phyloP scores from a whole-genome alignment of 2,329 filamentous ascomycete species.

The Beauveria caledonica region DNA sequence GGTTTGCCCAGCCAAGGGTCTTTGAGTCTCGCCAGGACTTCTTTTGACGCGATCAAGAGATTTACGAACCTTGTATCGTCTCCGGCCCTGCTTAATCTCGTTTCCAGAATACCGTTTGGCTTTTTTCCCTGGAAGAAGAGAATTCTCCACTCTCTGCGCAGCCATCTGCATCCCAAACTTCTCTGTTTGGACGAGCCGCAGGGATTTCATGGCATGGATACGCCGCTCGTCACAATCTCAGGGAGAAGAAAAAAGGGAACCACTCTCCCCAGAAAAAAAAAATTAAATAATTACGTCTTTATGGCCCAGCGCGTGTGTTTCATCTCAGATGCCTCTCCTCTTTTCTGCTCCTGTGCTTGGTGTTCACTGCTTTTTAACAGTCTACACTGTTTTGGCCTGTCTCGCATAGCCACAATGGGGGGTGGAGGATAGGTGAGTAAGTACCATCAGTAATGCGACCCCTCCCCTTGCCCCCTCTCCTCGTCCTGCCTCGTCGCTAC shows the following conservation, averaged over 20 bases:
- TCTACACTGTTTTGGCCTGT: not conserved
- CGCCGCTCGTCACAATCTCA: not conserved
- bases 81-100: not conserved
- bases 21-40: not conserved
- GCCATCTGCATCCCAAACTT: not conserved
- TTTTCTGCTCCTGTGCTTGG: not conserved
- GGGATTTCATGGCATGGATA: not conserved
- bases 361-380: not conserved
- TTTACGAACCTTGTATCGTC: not conserved
- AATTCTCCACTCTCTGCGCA: not conserved
- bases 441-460: too few species aligned
- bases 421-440: too few species aligned
- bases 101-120: not conserved
- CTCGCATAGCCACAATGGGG: conserved; percentile 9
- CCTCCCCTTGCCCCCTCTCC: not conserved
- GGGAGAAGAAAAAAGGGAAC: not conserved
- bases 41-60: too few species aligned
- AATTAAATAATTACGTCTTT: not conserved
- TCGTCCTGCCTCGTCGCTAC: not conserved
- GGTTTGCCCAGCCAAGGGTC: not conserved
- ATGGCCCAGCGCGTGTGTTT: not conserved
- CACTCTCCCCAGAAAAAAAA: not conserved
- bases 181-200: not conserved
- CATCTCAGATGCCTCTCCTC: conserved; percentile 1
- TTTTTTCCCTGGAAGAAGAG: not conserved